A percentile compares a stretch with the other conserved stretches of the same genome.
phyloP scores from a whole-genome alignment of 2,329 filamentous ascomycete genomes.

The Ceratocystis eucalypticola region DNA sequence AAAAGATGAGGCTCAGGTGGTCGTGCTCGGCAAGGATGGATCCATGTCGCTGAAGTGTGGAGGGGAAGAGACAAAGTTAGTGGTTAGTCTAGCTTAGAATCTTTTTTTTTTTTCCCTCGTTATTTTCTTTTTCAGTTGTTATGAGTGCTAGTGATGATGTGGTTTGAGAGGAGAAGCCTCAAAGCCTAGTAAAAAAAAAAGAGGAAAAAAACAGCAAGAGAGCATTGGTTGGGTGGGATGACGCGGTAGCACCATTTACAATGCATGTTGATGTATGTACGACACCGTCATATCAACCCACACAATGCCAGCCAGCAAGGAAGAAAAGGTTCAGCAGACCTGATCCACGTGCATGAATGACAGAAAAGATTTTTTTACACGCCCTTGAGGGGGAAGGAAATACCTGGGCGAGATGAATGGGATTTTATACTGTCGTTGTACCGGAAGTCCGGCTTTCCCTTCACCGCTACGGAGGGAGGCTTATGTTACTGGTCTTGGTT shows the following conservation, averaged over 20 bases:
- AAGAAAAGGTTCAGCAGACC: not conserved
- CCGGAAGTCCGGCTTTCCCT: not conserved
- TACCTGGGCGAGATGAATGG: not conserved
- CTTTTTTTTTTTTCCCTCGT: not conserved
- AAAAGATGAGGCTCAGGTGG: conserved; percentile 2
- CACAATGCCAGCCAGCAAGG: not conserved
- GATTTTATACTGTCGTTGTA: not conserved
- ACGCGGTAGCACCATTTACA: not conserved
- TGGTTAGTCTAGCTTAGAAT: not conserved
- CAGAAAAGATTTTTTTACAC: not conserved
- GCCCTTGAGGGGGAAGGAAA: not conserved
- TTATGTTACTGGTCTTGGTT: not conserved
- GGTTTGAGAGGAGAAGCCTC: not conserved
- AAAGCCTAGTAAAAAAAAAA: too few species aligned
- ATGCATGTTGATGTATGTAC: not conserved
- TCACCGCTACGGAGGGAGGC: not conserved
- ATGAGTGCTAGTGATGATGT: too few species aligned
- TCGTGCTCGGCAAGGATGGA: not conserved
- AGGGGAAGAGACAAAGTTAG: not conserved
- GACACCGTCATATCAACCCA: not conserved
- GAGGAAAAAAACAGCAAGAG: too few species aligned
- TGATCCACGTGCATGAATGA: conserved; percentile 4
- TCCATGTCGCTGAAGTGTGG: not conserved
- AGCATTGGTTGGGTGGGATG: not conserved
- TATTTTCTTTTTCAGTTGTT: not conserved